Evolutionary conservation across 768 basidiomycete genomes (phyloP).

Genomic region (Amanita exitialis): DNA sequence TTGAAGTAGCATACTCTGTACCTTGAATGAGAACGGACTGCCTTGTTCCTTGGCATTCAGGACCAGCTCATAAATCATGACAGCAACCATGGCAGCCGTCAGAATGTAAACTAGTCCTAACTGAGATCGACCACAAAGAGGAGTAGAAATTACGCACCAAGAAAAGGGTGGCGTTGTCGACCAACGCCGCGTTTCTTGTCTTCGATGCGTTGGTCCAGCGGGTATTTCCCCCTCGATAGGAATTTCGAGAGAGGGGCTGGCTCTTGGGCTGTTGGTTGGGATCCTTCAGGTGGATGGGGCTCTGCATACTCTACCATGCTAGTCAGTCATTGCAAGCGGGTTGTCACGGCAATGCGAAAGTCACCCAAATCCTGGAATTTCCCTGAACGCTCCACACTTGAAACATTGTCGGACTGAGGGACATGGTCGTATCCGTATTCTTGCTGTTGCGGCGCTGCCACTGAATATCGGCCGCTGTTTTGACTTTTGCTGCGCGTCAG

Average conservation of each 20-base stretch:
- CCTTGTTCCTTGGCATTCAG: constrained; percentile 70
- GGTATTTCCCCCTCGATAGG: constrained; percentile 41
- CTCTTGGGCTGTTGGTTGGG: constrained; percentile 26
- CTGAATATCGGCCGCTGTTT: constrained; percentile 1
- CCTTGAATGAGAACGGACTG: constrained; percentile 79
- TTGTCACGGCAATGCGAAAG: constrained; percentile 3
- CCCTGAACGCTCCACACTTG: constrained; percentile 26
- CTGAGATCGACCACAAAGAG: background rate
- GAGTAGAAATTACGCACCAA: constrained; percentile 35
- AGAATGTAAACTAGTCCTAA: constrained; percentile 44
- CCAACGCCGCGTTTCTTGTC: constrained; percentile 81
- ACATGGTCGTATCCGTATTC: constrained; percentile 7
- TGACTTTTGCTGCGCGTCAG: background rate
- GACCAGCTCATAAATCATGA: constrained; percentile 82
- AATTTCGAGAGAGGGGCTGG: constrained; percentile 29
- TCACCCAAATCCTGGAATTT: constrained; percentile 47
- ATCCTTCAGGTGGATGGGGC: constrained; percentile 22
- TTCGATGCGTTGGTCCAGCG: constrained; percentile 75
- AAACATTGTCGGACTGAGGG: constrained; percentile 22
- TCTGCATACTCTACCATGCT: constrained; percentile 52
- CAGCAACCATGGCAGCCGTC: constrained; percentile 55
- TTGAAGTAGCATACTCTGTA: constrained; percentile 14
- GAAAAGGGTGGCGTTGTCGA: constrained; percentile 69
- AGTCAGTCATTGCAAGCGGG: background rate
- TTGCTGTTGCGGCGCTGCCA: constrained; percentile 2